These are phyloP conservation scores for Gentiana macrophylla DNA, from an alignment of 257 asterid species.

Conservation along the genomic window DNA sequence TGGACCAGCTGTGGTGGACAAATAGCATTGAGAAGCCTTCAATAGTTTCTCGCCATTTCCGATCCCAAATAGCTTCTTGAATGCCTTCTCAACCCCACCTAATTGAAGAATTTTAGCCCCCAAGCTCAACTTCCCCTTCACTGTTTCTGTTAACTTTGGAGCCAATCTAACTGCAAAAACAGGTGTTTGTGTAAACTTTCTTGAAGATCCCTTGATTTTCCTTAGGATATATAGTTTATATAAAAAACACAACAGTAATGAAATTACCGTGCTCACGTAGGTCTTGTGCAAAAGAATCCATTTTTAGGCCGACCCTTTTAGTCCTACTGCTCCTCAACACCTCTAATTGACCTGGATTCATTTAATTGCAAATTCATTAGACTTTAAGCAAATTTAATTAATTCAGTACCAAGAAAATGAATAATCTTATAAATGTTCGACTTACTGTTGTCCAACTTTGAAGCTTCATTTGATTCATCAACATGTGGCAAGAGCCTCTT, in stretches of 20 bases:
- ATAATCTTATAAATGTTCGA: too few relatives aligned
- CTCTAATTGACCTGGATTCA: background rate
- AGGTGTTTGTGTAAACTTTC: too few relatives aligned
- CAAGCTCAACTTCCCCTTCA: slow-evolving; percentile 10
- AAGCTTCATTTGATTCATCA: background rate
- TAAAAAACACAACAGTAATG: background rate
- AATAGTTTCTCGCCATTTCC: background rate
- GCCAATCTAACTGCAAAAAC: slow-evolving; percentile 8
- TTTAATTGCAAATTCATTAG: too few relatives aligned
- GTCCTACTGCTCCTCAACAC: slow-evolving; percentile 3
- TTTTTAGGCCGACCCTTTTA: slow-evolving; percentile 8
- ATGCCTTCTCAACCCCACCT: slow-evolving; percentile 16
- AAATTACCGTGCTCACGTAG: slow-evolving; percentile 3
- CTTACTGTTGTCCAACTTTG: background rate
- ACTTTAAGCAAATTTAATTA: too few relatives aligned
- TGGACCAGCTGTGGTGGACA: slow-evolving; percentile 7
- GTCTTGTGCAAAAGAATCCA: slow-evolving; percentile 3
- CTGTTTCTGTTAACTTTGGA: slow-evolving; percentile 2
- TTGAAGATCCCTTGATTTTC: too few relatives aligned
- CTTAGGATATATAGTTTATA: too few relatives aligned
- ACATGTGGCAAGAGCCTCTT: background rate
- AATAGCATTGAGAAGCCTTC: slow-evolving; percentile 9
- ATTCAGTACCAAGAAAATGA: too few relatives aligned
- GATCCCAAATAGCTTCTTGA: background rate
- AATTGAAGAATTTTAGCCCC: slow-evolving; percentile 13